A percentile compares a stretch with the other conserved stretches of the same genome.
Evolutionary conservation across 2,329 filamentous ascomycete genomes (phyloP).

Genomic region (Botryotinia narcissicola): DNA sequence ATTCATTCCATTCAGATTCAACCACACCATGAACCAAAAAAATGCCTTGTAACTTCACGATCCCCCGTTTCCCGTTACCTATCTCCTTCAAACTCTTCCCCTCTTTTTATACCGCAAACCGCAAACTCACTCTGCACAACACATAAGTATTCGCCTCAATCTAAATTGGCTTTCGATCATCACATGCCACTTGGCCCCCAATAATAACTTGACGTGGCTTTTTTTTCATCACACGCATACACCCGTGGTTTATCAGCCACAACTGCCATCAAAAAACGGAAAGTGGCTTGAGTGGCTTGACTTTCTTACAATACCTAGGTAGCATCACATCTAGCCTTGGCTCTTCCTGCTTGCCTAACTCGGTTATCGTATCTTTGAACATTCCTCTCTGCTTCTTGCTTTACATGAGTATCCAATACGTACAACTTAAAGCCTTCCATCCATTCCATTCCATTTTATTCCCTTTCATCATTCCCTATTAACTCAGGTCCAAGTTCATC

Average conservation of each 20-base stretch:
- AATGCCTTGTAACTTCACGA: not conserved
- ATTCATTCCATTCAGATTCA: not conserved
- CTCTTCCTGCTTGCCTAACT: not conserved
- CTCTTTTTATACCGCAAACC: not conserved
- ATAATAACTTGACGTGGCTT: slow-evolving; percentile 5
- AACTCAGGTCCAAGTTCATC: not conserved
- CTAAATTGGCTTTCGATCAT: not conserved
- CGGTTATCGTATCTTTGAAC: slow-evolving; percentile 9
- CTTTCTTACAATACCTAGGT: not conserved
- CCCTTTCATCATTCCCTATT: not conserved
- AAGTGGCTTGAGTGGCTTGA: not conserved
- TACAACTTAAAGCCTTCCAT: not conserved
- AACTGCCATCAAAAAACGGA: not conserved
- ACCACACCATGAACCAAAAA: not conserved
- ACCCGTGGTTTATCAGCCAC: slow-evolving; percentile 4
- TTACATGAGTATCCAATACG: not conserved
- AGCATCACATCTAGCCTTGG: not conserved
- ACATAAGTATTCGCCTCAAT: not conserved
- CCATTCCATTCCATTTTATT: not conserved
- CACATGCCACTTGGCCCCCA: slow-evolving; percentile 16
- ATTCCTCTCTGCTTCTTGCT: not conserved
- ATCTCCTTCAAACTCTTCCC: not conserved
- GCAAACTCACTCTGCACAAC: not conserved
- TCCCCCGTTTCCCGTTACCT: not conserved
- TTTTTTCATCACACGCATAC: slow-evolving; percentile 10